These are phyloP conservation scores for Fusarium cicatricum DNA, from an alignment of 2,329 filamentous ascomycete species.

Conservation along the genomic window DNA sequence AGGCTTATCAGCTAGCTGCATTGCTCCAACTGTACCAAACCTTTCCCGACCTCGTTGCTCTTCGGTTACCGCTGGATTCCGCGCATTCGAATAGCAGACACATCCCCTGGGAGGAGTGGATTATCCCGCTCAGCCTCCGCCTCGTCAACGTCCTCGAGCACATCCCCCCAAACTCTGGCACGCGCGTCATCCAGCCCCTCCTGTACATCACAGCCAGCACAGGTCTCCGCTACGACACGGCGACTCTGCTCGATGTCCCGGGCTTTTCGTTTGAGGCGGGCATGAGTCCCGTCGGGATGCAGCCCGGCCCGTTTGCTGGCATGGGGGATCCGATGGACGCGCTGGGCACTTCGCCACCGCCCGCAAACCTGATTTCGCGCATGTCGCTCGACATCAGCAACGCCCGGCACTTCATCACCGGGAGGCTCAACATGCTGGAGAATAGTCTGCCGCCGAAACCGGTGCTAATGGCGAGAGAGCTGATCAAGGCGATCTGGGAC, in stretches of 20 bases:
- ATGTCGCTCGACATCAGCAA: slow-evolving; percentile 49
- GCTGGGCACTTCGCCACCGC: slow-evolving; percentile 17
- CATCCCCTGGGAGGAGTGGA: slow-evolving; percentile 49
- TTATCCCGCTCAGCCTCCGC: slow-evolving; percentile 46
- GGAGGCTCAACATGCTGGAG: slow-evolving; percentile 49
- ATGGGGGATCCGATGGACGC: slow-evolving; percentile 14
- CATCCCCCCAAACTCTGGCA: slow-evolving; percentile 48
- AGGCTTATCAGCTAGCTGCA: slow-evolving; percentile 50
- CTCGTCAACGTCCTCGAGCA: slow-evolving; percentile 46
- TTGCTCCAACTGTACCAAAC: slow-evolving; percentile 53
- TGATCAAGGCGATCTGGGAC: slow-evolving; percentile 53
- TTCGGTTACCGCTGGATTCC: slow-evolving; percentile 42
- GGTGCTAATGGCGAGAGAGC: slow-evolving; percentile 52
- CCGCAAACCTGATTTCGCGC: slow-evolving; percentile 29
- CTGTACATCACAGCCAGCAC: slow-evolving; percentile 50
- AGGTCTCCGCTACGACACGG: slow-evolving; percentile 42
- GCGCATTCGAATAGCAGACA: slow-evolving; percentile 29
- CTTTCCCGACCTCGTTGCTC: slow-evolving; percentile 47
- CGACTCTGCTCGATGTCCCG: slow-evolving; percentile 27
- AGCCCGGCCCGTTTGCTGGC: slow-evolving; percentile 7
- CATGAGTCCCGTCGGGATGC: slow-evolving; percentile 6
- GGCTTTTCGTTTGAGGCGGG: slow-evolving; percentile 18
- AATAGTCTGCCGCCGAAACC: slow-evolving; percentile 52
- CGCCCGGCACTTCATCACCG: slow-evolving; percentile 51
- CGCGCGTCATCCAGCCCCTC: slow-evolving; percentile 49